Evolutionary conservation across 2,329 filamentous ascomycete genomes (phyloP).

Genomic region (Knoxdaviesia proteae): DNA sequence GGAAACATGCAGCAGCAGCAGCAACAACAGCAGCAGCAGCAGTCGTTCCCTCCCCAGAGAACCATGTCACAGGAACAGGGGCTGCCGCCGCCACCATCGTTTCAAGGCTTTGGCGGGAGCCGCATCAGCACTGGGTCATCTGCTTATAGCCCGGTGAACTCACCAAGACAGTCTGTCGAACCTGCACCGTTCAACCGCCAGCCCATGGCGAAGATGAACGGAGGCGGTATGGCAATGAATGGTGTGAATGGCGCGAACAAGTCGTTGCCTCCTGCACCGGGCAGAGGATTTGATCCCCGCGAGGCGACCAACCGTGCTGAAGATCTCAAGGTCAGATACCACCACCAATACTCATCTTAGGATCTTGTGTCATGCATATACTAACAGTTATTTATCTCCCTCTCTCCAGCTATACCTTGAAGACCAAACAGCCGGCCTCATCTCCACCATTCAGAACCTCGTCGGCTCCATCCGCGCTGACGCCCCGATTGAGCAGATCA

Average conservation of each 20-base stretch:
- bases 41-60: too few species aligned
- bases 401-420: slow-evolving; percentile 48
- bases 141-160: slow-evolving; percentile 53
- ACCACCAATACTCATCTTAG: not conserved
- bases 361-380: not conserved
- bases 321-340: slow-evolving; percentile 23
- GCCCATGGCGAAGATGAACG: slow-evolving; percentile 2
- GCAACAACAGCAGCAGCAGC: slow-evolving; percentile 7
- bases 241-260: slow-evolving; percentile 11
- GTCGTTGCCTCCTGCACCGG: slow-evolving; percentile 13
- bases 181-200: slow-evolving; percentile 6
- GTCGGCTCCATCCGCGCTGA: slow-evolving; percentile 51
- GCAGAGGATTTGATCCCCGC: too few species aligned
- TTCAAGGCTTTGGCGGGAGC: slow-evolving; percentile 31
- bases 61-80: slow-evolving; percentile 12
- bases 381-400: slow-evolving; percentile 6
- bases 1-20: slow-evolving; percentile 4
- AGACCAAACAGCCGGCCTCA: slow-evolving; percentile 59
- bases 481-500: slow-evolving; percentile 41
- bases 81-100: slow-evolving; percentile 30
- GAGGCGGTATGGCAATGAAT: slow-evolving; percentile 1
- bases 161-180: slow-evolving; percentile 37
- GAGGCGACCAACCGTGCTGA: slow-evolving; percentile 19
- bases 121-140: slow-evolving; percentile 48
- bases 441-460: slow-evolving; percentile 65